phyloP scores from a whole-genome alignment of 495 filamentous ascomycete species.

The Hypoxylon lienhwacheense region DNA sequence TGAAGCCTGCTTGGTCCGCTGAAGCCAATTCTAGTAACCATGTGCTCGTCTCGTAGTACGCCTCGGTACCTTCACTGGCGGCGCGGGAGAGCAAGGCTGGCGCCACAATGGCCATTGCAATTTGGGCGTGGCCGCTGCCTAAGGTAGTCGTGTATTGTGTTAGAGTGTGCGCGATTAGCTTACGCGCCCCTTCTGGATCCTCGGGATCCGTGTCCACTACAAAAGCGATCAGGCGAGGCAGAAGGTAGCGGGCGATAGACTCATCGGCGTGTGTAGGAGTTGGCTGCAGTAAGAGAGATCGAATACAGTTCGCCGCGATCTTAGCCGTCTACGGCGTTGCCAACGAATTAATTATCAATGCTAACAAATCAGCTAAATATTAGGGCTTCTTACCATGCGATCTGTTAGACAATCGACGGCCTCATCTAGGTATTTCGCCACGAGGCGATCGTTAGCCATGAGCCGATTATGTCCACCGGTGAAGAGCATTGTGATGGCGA shows the following conservation, averaged over 20 bases:
- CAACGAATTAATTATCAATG: neutral
- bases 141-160: constrained; percentile 66
- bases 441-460: constrained; percentile 68
- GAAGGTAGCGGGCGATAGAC: constrained; percentile 69
- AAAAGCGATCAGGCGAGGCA: constrained; percentile 77
- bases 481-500: constrained; percentile 85
- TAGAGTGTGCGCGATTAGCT: constrained; percentile 70
- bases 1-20: constrained; percentile 70
- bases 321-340: constrained; percentile 64
- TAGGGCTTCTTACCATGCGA: constrained; percentile 55
- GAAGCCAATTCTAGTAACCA: constrained; percentile 81
- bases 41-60: constrained; percentile 72
- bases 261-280: constrained; percentile 69
- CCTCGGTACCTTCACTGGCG: constrained; percentile 49
- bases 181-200: constrained; percentile 73
- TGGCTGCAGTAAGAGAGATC: constrained; percentile 71
- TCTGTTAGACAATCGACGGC: constrained; percentile 83
- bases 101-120: constrained; percentile 72
- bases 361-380: constrained; percentile 20
- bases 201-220: constrained; percentile 63
- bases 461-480: constrained; percentile 75
- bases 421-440: constrained; percentile 70
- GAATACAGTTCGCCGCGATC: constrained; percentile 83
- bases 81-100: constrained; percentile 80
- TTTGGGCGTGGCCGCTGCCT: constrained; percentile 50